Evolutionary conservation across 306 rosid species (phyloP).

Genomic region (Fagus crenata): DNA sequence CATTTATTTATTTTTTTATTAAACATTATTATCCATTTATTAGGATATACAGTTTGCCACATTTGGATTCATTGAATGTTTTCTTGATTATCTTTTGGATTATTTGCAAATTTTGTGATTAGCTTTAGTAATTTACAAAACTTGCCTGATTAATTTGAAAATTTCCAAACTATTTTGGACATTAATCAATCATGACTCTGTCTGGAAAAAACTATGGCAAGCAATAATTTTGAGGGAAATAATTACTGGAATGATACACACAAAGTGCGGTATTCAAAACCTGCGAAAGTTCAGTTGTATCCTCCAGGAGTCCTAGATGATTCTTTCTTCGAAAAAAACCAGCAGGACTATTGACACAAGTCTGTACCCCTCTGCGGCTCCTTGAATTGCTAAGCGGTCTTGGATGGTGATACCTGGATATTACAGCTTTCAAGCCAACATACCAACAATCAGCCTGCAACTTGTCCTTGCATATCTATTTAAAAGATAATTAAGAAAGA

Average conservation of each 20-base stretch:
- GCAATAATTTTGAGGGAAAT: too few species aligned
- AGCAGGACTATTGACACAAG: constrained; percentile 84
- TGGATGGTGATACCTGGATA: constrained; percentile 51
- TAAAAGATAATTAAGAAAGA: constrained; percentile 7
- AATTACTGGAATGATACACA: not conserved
- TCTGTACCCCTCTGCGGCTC: constrained; percentile 66
- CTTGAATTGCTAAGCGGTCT: constrained; percentile 49
- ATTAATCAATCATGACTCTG: not conserved
- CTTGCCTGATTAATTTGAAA: not conserved
- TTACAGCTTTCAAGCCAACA: constrained; percentile 68
- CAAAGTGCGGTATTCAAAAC: constrained; percentile 37
- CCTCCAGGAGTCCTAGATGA: constrained; percentile 79
- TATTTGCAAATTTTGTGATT: not conserved
- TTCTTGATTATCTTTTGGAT: not conserved
- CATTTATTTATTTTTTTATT: too few species aligned
- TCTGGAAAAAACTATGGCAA: not conserved
- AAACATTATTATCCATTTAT: too few species aligned
- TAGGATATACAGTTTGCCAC: not conserved
- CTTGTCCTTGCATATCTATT: constrained; percentile 81
- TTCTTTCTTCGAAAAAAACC: constrained; percentile 72
- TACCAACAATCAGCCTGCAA: constrained; percentile 77
- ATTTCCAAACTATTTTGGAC: not conserved
- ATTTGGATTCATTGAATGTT: not conserved
- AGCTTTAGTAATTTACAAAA: not conserved
- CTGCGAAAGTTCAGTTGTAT: constrained; percentile 58